Percentiles rank a stretch among this genome's conserved stretches.
Conservation (phyloP, 2,329 filamentous ascomycete genomes). For the Penicillium sp. region DNA sequence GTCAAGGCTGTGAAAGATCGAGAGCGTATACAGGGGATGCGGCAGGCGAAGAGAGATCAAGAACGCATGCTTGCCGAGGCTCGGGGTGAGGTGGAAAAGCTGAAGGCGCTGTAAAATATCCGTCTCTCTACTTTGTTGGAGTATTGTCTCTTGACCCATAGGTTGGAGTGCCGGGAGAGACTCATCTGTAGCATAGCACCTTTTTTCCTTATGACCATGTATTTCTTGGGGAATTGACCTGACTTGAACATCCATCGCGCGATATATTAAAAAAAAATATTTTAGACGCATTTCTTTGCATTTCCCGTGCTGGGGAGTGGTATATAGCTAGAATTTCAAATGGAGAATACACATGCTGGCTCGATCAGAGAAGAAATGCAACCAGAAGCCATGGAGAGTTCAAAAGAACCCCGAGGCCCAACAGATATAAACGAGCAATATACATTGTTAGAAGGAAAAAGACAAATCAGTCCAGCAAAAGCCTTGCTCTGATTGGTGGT, state of each 20-base stretch:
- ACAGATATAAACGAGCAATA: constrained; percentile 7
- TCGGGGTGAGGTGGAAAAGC: constrained; percentile 40
- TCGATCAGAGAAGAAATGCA: background rate
- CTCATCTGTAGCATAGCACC: constrained; percentile 25
- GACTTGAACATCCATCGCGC: too few relatives aligned
- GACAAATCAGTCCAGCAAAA: background rate
- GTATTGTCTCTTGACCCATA: constrained; percentile 1
- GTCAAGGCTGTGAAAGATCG: constrained; percentile 37
- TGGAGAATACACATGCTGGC: constrained; percentile 1
- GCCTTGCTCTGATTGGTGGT: constrained; percentile 1
- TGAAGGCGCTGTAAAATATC: constrained; percentile 31
- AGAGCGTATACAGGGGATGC: constrained; percentile 33
- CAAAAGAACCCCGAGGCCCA: constrained; percentile 1
- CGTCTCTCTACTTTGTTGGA: constrained; percentile 6
- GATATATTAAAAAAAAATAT: too few relatives aligned
- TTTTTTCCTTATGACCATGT: constrained; percentile 19
- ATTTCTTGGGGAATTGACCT: constrained; percentile 18
- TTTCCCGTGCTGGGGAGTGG: background rate
- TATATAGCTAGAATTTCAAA: constrained; percentile 7
- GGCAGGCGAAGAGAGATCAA: constrained; percentile 43
- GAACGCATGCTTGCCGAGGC: constrained; percentile 43
- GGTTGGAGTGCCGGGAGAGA: constrained; percentile 2
- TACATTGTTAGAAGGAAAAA: constrained; percentile 9
- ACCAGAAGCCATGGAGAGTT: background rate
- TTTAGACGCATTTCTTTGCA: too few relatives aligned